Evolutionary conservation across 352 stramenopile species (phyloP), one percentile per base, ranked within the genome.

Genomic region (Albugo candida): DNA sequence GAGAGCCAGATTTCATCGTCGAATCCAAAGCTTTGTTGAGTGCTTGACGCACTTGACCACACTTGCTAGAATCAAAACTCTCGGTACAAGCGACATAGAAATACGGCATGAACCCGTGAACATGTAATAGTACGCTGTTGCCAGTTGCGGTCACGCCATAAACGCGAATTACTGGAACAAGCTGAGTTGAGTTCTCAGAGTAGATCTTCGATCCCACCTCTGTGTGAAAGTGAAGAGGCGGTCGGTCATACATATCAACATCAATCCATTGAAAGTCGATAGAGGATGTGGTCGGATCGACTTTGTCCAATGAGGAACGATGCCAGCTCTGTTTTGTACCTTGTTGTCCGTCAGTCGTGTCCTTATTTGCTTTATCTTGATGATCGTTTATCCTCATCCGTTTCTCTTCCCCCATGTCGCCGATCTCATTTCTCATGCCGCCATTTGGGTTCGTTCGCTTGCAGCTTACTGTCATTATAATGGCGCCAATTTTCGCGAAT

Each of bases 101-200:
- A 65, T 99, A 99, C 1, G 95, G 87, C 21, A 97, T 85, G 42
- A 98, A 97, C 24, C 95, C 95, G 58, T 99, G 94, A 24, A 99
- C 84, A 60, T 97, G 95, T 49, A 93, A 84, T 45, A 96, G 80
- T 2, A 98, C 85, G 46, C 85, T 98, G 64, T 98, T 76, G 47
- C 96, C 96, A 11, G 77, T 59, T 48, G 93, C 79, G 1, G 82
- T 97, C 35, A 98, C 91, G 47, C 95, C 96, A 61, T 95, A 99
- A 16, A 98, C 64, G 13, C 96, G 81, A 46, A 99, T 95, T 40
- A 99, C 85, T 38, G 56, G 57, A n/a, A 97, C 75, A 49, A 70
- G 55, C 0, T 62, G 64, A 0, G 75, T 73, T 11, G 88, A 70
- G 0, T 49, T 53, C 31, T 80, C 57, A 31, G 24, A 3, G 24